Evolutionary conservation across 306 rosid genomes (phyloP).

Genomic region (cucumber (Cucumis sativus)): DNA sequence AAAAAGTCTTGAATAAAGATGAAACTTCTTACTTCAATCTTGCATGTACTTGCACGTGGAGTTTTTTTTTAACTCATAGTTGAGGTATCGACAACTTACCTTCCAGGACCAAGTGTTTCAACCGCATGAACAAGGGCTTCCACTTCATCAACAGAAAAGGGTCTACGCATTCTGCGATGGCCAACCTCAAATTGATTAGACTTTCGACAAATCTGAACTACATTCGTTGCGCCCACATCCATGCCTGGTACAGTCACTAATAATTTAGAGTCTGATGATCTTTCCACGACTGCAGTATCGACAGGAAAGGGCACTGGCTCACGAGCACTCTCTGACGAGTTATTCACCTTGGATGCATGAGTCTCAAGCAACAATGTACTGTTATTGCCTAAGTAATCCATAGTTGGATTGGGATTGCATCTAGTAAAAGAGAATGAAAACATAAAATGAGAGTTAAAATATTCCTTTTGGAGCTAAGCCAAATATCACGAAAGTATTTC

Average conservation of each 20-base stretch:
- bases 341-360: background rate
- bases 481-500: background rate
- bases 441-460: background rate
- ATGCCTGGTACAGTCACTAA: slow-evolving; percentile 47
- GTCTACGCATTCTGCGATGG: slow-evolving; percentile 80
- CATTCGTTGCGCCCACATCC: slow-evolving; percentile 33
- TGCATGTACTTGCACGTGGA: background rate
- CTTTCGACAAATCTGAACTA: slow-evolving; percentile 37
- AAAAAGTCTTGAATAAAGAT: background rate
- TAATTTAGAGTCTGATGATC: slow-evolving; percentile 35
- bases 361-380: background rate
- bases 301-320: slow-evolving; percentile 18
- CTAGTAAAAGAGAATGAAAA: background rate
- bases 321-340: background rate
- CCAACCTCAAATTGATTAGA: slow-evolving; percentile 42
- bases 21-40: background rate
- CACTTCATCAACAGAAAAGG: slow-evolving; percentile 81
- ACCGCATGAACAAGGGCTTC: slow-evolving; percentile 91
- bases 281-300: slow-evolving; percentile 26
- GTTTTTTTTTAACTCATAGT: background rate
- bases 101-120: slow-evolving; percentile 88
- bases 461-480: background rate
- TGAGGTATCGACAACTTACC: slow-evolving; percentile 21
- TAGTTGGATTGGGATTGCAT: background rate
- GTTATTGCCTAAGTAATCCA: background rate